Base-by-base conservation (phyloP, 805 yeast genomes). In the Blastobotrys robertii region DNA sequence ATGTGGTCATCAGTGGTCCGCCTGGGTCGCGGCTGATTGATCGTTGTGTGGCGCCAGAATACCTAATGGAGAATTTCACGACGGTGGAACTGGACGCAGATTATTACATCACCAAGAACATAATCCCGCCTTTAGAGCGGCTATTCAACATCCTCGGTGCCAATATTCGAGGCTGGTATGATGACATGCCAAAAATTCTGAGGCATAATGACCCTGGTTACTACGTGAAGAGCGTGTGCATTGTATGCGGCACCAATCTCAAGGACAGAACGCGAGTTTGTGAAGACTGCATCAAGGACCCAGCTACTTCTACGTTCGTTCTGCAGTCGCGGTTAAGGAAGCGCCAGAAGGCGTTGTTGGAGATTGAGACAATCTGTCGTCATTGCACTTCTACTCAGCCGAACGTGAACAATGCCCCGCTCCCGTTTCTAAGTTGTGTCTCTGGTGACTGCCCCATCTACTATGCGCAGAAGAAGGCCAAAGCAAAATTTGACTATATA, bases 51-150 rank as follows among this genome's bases (percentile, higher is more conserved):
- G 66, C 92, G 0, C 97, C 97, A 0, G 80, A 74, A 42, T 87
- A 79, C 30, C 76, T 81, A 47, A 57, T 88, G n/a, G 53, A 62
- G 1, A 47, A 67, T 43, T 40, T 70, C 58, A 16, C 43, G 16
- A 19, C 25, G 6, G 53, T 48, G 3, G 72, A 68, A 38, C 58
- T 92, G 13, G 98, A 92, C 54, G 70, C 81, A 14, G 86, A 84
- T 33, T 92, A 92, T 57, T 92, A 92, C 60, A 86, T 92, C 38
- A 73, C 74, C 2, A 81, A 84, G 54, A 85, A 85, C 2, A 61
- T 92, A 38, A 76, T 90, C 7, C 97, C 98, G 1, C 97, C 98
- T 0, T 63, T 92, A 43, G 94, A 85, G 49, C 65, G 98, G 45
- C 65, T 90, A 2, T 84, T 92, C 60, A 82, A 78, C 52, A 61